A percentile compares a stretch with the other conserved stretches of the same genome.
Conservation (phyloP, 1,284 basidiomycete species). For the Paramarasmius palmivorus region DNA sequence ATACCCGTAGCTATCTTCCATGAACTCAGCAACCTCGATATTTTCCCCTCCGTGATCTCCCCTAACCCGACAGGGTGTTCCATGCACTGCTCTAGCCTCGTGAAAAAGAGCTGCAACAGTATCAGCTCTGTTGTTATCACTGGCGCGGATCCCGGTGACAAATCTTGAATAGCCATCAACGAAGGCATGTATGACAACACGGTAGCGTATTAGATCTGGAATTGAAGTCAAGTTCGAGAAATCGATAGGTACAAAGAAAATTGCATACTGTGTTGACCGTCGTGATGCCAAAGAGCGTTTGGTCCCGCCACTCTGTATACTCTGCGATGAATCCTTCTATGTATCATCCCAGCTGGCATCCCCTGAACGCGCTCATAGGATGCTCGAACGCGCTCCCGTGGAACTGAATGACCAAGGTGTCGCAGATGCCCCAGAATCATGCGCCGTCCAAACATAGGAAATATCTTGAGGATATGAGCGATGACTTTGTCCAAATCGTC, state of each 20-base stretch:
- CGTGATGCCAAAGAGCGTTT: conserved; percentile 29
- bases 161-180: conserved; percentile 30
- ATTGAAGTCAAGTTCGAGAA: too few species aligned
- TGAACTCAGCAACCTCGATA: conserved; percentile 13
- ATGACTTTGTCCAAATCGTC: conserved; percentile 21
- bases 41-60: conserved; percentile 32
- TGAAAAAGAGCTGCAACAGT: conserved; percentile 27
- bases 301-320: conserved; percentile 27
- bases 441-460: conserved; percentile 23
- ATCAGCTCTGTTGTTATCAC: conserved; percentile 27
- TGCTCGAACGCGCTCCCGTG: too few species aligned
- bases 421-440: conserved; percentile 24
- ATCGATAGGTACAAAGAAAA: not conserved
- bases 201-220: conserved; percentile 28
- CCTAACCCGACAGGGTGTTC: conserved; percentile 23
- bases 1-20: conserved; percentile 23
- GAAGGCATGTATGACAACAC: conserved; percentile 33
- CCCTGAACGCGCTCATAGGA: too few species aligned
- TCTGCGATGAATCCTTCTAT: too few species aligned
- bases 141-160: conserved; percentile 20
- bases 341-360: too few species aligned
- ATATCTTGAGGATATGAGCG: conserved; percentile 15
- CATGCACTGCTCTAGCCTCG: conserved; percentile 8
- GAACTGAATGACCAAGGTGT: not conserved
- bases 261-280: conserved; percentile 33